These are phyloP conservation scores for Sporopachydermia cereana DNA, from an alignment of 1,139 yeast genomes.

Conservation along the genomic window DNA sequence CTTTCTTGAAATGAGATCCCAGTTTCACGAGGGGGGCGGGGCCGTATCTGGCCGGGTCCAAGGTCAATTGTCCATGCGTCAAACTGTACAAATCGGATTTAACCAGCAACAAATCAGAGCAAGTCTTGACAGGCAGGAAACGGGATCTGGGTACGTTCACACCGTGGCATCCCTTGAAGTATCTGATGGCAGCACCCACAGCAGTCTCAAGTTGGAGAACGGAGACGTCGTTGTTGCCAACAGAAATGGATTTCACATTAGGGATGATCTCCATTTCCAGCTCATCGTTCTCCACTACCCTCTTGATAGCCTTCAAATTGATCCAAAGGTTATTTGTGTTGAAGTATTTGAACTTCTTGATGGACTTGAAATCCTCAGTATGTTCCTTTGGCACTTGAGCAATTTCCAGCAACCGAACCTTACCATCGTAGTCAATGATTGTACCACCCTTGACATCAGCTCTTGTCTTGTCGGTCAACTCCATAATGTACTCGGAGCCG, in stretches of 20 bases:
- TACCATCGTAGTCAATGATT: constrained; percentile 89
- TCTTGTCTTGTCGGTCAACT: constrained; percentile 94
- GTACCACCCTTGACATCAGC: constrained; percentile 99
- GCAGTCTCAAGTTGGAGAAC: constrained; percentile 97
- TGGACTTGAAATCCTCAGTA: constrained; percentile 94
- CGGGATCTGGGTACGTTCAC: constrained; percentile 97
- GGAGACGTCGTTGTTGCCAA: constrained; percentile 65
- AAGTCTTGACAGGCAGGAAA: constrained; percentile 95
- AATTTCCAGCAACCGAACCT: constrained; percentile 87
- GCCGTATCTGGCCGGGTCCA: constrained; percentile 82
- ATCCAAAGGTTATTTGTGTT: constrained; percentile 98
- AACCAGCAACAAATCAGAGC: constrained; percentile 86
- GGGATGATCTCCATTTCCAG: constrained; percentile 92
- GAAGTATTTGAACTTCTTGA: constrained; percentile 94
- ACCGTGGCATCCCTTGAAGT: constrained; percentile 92
- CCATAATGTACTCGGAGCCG: constrained; percentile 93
- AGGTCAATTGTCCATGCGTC: constrained; percentile 82
- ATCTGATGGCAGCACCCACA: constrained; percentile 97
- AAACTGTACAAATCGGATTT: constrained; percentile 90
- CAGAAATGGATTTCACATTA: constrained; percentile 69
- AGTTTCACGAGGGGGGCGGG: constrained; percentile 90
- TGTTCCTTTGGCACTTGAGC: constrained; percentile 99
- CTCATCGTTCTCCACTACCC: constrained; percentile 75
- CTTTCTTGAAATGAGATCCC: constrained; percentile 95
- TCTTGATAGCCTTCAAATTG: constrained; percentile 85